Evolutionary conservation across 1,284 basidiomycete species (phyloP).

Genomic region (Ustilago bromivora): DNA sequence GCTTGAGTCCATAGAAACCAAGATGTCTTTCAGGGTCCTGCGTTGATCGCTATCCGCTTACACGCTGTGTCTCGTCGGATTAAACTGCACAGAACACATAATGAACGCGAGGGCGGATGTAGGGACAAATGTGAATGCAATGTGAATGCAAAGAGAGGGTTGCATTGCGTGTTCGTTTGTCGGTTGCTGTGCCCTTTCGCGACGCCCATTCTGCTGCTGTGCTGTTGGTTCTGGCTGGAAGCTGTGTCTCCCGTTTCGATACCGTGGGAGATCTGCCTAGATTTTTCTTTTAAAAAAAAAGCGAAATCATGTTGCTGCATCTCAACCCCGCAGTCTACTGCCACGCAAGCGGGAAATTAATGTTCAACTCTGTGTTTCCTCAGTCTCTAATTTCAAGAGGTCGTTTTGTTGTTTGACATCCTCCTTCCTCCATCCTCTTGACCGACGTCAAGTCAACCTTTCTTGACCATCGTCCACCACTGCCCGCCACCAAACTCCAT

Average conservation of each 20-base stretch:
- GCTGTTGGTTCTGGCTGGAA: background rate
- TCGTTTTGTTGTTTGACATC: too few relatives aligned
- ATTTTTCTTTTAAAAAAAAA: background rate
- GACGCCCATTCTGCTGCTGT: background rate
- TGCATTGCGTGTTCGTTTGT: background rate
- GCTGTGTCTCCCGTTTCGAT: background rate
- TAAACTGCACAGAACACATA: too few relatives aligned
- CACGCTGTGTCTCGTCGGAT: too few relatives aligned
- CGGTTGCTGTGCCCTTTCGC: background rate
- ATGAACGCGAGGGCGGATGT: too few relatives aligned
- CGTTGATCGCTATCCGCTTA: too few relatives aligned
- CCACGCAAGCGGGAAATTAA: background rate
- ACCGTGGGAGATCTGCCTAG: background rate
- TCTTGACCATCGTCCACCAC: background rate
- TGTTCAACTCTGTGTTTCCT: too few relatives aligned
- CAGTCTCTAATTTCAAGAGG: too few relatives aligned
- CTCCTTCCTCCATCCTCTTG: background rate
- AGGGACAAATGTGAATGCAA: too few relatives aligned
- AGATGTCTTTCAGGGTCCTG: too few relatives aligned
- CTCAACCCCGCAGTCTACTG: conserved; percentile 7
- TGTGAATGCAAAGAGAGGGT: background rate
- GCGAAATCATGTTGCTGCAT: background rate
- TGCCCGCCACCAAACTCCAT: too few relatives aligned
- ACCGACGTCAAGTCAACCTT: background rate
- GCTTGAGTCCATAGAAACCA: too few relatives aligned